These are phyloP conservation scores for Rhizopogon sp. DNA, from an alignment of 768 basidiomycete genomes.

Conservation along the genomic window DNA sequence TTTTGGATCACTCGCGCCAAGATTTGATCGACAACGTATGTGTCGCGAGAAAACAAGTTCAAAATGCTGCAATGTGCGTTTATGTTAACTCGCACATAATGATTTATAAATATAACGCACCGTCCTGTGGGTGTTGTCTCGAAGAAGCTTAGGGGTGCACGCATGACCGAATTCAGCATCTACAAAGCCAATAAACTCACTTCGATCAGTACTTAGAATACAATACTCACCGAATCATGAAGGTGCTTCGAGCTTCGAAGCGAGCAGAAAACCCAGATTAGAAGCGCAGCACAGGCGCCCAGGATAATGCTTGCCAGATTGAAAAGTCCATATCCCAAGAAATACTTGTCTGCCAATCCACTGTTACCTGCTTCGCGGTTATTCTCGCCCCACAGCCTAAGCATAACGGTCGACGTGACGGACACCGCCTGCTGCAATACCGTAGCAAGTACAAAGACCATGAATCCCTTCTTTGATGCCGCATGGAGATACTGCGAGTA, in stretches of 20 bases:
- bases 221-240: constrained; percentile 62
- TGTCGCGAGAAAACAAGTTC: constrained; percentile 89
- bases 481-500: constrained; percentile 78
- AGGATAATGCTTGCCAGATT: constrained; percentile 54
- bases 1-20: constrained; percentile 69
- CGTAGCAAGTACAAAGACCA: constrained; percentile 54
- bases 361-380: constrained; percentile 60
- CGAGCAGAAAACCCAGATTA: constrained; percentile 76
- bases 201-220: background rate
- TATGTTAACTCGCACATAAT: background rate
- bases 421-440: constrained; percentile 52
- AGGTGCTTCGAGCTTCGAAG: constrained; percentile 68
- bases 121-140: constrained; percentile 84
- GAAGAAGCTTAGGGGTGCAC: constrained; percentile 83
- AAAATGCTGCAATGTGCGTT: constrained; percentile 49
- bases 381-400: constrained; percentile 81
- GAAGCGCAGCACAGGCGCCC: constrained; percentile 49
- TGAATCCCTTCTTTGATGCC: constrained; percentile 70
- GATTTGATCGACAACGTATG: constrained; percentile 80
- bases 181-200: constrained; percentile 21
- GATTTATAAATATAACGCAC: constrained; percentile 29
- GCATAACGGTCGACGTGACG: constrained; percentile 56
- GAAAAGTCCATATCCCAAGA: constrained; percentile 64
- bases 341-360: constrained; percentile 49
- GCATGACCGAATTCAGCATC: constrained; percentile 80